A percentile compares a stretch with the other conserved stretches of the same genome.
phyloP scores from a whole-genome alignment of 225 moss, liverwort and hornwort species.

The Sphagnum tenellum region DNA sequence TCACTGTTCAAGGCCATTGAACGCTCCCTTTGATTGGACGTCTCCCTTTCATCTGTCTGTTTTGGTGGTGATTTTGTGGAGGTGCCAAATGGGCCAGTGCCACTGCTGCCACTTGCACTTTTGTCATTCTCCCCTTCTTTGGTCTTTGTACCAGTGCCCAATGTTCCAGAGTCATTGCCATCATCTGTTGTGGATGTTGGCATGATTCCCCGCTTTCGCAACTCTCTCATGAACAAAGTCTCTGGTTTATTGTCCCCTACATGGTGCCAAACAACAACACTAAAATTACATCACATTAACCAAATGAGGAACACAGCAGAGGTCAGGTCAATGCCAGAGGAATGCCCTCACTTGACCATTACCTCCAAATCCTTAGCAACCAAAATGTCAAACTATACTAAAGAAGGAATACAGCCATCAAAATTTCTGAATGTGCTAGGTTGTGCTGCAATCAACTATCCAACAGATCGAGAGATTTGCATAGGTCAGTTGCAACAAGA shows the following conservation, averaged over 20 bases:
- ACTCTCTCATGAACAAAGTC: conserved; percentile 93
- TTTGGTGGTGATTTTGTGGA: conserved; percentile 19
- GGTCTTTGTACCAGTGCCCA: conserved; percentile 75
- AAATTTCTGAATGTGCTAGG: no score
- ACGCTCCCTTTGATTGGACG: conserved; percentile 60
- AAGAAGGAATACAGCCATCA: no score
- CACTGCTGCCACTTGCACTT: conserved; percentile 4
- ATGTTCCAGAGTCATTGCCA: conserved; percentile 35
- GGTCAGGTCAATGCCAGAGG: no score
- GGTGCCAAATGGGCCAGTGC: conserved; percentile 8
- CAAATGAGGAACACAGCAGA: no score
- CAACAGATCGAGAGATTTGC: no score
- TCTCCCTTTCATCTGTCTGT: conserved; percentile 22
- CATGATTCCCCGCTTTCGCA: conserved; percentile 66
- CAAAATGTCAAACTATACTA: no score
- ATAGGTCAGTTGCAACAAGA: no score
- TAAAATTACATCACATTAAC: no score
- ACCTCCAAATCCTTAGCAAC: no score
- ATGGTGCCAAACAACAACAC: conserved; percentile 11
- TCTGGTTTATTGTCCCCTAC: conserved; percentile 77
- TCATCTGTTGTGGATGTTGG: conserved; percentile 10
- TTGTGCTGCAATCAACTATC: no score
- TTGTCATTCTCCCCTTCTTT: conserved; percentile 38
- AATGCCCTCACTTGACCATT: no score
- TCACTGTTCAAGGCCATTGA: conserved; percentile 91